A percentile compares a stretch with the other conserved stretches of the same genome.
Conservation (phyloP, 495 filamentous ascomycete genomes). For the Cryomyces minteri region DNA sequence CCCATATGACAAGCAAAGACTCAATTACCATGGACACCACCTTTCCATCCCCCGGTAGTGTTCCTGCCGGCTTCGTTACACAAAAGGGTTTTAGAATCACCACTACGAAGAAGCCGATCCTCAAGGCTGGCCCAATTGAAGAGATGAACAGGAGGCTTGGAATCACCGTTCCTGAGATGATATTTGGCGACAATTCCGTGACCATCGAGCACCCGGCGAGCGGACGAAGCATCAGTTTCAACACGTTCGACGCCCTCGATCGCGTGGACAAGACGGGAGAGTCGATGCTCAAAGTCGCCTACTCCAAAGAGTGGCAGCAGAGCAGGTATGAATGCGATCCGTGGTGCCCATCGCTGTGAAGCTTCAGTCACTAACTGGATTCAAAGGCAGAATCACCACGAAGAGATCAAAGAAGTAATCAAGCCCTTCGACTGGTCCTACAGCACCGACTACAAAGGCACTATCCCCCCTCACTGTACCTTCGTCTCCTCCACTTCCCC, state of each 20-base stretch:
- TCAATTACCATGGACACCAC: too few relatives aligned
- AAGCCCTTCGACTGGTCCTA: conserved; percentile 98
- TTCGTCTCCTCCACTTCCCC: conserved; percentile 26
- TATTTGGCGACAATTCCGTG: conserved; percentile 87
- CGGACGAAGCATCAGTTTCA: conserved; percentile 63
- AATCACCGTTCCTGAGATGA: conserved; percentile 93
- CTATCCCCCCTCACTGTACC: conserved; percentile 20
- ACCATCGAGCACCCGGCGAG: conserved; percentile 45
- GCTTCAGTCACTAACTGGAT: not conserved
- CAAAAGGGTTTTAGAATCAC: conserved; percentile 29
- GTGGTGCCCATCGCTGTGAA: not conserved
- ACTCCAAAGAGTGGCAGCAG: conserved; percentile 78
- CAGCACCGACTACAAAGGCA: conserved; percentile 68
- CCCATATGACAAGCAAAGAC: too few relatives aligned
- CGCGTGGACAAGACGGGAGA: conserved; percentile 83
- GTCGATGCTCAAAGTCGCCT: conserved; percentile 79
- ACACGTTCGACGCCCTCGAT: conserved; percentile 71
- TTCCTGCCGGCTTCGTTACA: not conserved
- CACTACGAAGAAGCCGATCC: conserved; percentile 76
- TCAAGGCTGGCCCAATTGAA: conserved; percentile 80
- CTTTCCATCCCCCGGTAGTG: too few relatives aligned
- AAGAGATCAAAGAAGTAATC: conserved; percentile 81
- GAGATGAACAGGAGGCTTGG: conserved; percentile 57
- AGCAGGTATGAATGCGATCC: conserved; percentile 32
- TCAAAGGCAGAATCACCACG: conserved; percentile 57